These are phyloP conservation scores for Penicillium sp. DNA, from an alignment of 2,329 filamentous ascomycete species.

Conservation along the genomic window DNA sequence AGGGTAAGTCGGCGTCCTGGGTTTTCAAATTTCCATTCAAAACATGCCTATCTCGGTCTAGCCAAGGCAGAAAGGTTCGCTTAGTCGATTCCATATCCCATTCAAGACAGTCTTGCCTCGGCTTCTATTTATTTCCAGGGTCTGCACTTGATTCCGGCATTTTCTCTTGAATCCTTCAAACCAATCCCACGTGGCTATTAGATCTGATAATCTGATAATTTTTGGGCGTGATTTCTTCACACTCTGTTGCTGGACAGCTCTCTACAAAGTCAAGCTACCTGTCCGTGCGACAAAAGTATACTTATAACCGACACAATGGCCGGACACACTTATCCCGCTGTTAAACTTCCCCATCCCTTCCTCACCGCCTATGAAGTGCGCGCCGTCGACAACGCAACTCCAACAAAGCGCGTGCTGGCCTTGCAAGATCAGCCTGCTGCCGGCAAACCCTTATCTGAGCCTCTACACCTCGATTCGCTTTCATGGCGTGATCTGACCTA, in stretches of 20 bases:
- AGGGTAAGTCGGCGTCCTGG: neutral
- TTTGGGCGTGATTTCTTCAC: neutral
- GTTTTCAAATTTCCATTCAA: neutral
- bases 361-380: constrained; percentile 46
- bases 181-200: neutral
- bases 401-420: constrained; percentile 31
- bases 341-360: constrained; percentile 51
- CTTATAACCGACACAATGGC: neutral
- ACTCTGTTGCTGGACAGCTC: neutral
- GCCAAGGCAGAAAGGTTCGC: neutral
- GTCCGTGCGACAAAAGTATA: neutral
- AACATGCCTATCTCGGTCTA: neutral
- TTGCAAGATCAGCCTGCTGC: constrained; percentile 32
- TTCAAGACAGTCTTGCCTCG: neutral
- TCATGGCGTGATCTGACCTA: constrained; percentile 39
- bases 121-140: neutral
- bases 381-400: constrained; percentile 25
- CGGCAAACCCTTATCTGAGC: constrained; percentile 35
- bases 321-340: constrained; percentile 30
- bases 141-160: neutral
- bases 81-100: neutral
- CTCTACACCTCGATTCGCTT: constrained; percentile 40
- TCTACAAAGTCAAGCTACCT: neutral
- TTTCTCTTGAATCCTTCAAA: neutral
- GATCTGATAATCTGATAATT: constrained; percentile 1